These are phyloP conservation scores for Cryphonectria naterciae DNA, from an alignment of 2,329 filamentous ascomycete genomes.

Conservation along the genomic window DNA sequence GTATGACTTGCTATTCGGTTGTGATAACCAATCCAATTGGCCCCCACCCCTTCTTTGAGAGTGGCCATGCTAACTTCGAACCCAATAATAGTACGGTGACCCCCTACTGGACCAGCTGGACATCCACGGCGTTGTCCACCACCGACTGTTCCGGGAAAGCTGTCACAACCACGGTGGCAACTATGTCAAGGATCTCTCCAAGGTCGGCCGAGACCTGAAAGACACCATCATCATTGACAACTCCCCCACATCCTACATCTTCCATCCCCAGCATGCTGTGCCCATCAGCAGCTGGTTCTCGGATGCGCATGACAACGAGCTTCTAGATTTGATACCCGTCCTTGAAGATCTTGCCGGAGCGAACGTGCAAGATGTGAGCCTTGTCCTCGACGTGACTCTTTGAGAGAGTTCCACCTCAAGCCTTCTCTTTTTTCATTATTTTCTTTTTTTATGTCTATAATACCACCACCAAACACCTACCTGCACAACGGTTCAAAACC, in stretches of 20 bases:
- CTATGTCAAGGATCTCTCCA: conserved; percentile 98
- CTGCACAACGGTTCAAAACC: conserved; percentile 15
- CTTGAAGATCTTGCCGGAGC: conserved; percentile 91
- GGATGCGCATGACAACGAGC: conserved; percentile 98
- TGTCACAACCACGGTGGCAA: conserved; percentile 99
- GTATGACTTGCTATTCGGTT: conserved; percentile 52
- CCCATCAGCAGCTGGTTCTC: conserved; percentile 99
- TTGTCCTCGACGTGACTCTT: conserved; percentile 91
- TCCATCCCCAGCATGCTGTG: conserved; percentile 97
- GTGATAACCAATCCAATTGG: too few species aligned
- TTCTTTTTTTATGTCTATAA: conserved; percentile 36
- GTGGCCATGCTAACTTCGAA: conserved; percentile 28
- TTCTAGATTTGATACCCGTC: conserved; percentile 95
- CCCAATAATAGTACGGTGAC: conserved; percentile 77
- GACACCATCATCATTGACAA: conserved; percentile 99
- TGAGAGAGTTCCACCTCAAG: conserved; percentile 46
- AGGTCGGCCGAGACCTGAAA: conserved; percentile 91
- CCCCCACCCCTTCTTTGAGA: too few species aligned
- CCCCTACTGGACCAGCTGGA: conserved; percentile 94
- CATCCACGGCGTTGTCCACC: conserved; percentile 95
- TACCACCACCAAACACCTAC: conserved; percentile 23
- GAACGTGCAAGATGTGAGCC: conserved; percentile 92
- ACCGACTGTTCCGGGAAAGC: conserved; percentile 94
- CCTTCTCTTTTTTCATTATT: conserved; percentile 13
- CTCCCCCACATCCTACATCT: conserved; percentile 98